Evolutionary conservation across 2,329 filamentous ascomycete species (phyloP), one percentile per base, ranked within the genome.

Genomic region (Orbilia oligospora): DNA sequence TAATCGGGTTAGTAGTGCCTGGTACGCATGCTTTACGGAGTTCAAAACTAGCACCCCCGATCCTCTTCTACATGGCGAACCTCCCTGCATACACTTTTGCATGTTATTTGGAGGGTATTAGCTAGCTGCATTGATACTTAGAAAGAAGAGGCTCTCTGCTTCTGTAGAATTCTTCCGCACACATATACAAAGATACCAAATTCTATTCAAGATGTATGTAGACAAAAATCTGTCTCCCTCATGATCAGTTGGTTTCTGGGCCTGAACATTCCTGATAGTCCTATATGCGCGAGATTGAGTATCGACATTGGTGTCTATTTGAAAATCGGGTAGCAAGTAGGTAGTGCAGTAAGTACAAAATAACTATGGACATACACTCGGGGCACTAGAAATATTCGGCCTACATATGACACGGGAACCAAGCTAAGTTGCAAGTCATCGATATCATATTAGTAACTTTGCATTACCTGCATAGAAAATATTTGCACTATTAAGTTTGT

Each of bases 161-260:
- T 30, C 27, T 3, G 27, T n/a, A 18, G 16, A 16, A 20, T 61
- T 44, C 24, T 44, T 27, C 56, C 44, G 56, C 56, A 18, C 14
- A 44, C 24, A 44, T 24, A 61, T 61, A 61, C 56, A 61, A 20
- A 44, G 36, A 44, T 44, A 61, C 30, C 16, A 61, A 61, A n/a
- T 44, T 24, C 36, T 18, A 44, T 27, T 8, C 20, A 44, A 44
- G 36, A 44, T 61, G 56, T 33, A 61, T 61, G 56, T 44, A 58
- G 38, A 22, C 18, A 44, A 44, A 61, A 61, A 41, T n/a, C n/a
- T 58, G n/a, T 41, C 27, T 55, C 18, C 22, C 14, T 27, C 14
- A 2, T 38, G 14, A 20, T 8, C 53, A n/a, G n/a, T n/a, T n/a
- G n/a, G n/a, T n/a, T n/a, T n/a, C n/a, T n/a, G n/a, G n/a, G n/a